These are phyloP conservation scores for Allomyces macrogynus DNA, from an alignment of 192 early-diverging fungal species.

Conservation along the genomic window DNA sequence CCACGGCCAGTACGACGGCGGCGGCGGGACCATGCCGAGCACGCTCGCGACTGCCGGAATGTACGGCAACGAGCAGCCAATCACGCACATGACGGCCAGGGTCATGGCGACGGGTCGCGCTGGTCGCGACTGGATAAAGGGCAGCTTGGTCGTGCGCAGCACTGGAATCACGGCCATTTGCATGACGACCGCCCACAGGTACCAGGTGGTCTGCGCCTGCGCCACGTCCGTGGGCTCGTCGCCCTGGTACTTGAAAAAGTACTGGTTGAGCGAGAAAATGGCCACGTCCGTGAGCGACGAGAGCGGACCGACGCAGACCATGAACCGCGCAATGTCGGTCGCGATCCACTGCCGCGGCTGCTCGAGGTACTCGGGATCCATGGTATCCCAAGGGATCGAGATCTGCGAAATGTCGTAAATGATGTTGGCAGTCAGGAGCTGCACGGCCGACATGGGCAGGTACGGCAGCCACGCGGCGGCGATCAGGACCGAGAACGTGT, in stretches of 20 bases:
- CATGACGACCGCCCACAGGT: conserved; percentile 18
- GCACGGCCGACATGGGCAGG: conserved; percentile 22
- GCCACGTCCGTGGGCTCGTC: conserved; percentile 8
- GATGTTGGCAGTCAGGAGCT: conserved; percentile 22
- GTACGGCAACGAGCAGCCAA: conserved; percentile 14
- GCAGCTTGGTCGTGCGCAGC: conserved; percentile 22
- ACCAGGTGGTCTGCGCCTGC: conserved; percentile 17
- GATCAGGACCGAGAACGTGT: conserved; percentile 25
- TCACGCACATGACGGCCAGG: conserved; percentile 6
- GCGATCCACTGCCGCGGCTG: conserved; percentile 20
- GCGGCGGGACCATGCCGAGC: conserved; percentile 13
- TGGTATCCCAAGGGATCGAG: conserved; percentile 23
- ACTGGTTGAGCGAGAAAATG: conserved; percentile 20
- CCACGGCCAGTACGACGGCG: conserved; percentile 11
- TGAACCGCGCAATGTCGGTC: conserved; percentile 20
- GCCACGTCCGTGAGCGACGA: conserved; percentile 23
- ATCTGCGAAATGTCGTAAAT: conserved; percentile 29
- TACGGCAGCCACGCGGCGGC: conserved; percentile 31
- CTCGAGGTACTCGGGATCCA: conserved; percentile 23
- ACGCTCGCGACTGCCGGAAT: conserved; percentile 5
- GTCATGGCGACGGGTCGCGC: conserved; percentile 9
- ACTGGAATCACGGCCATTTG: conserved; percentile 25
- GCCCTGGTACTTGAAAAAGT: conserved; percentile 14
- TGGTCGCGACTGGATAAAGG: conserved; percentile 19
- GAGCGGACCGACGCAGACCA: conserved; percentile 24